These are phyloP conservation scores for Achaetomiella virescens DNA, from an alignment of 495 filamentous ascomycete genomes.

Conservation along the genomic window DNA sequence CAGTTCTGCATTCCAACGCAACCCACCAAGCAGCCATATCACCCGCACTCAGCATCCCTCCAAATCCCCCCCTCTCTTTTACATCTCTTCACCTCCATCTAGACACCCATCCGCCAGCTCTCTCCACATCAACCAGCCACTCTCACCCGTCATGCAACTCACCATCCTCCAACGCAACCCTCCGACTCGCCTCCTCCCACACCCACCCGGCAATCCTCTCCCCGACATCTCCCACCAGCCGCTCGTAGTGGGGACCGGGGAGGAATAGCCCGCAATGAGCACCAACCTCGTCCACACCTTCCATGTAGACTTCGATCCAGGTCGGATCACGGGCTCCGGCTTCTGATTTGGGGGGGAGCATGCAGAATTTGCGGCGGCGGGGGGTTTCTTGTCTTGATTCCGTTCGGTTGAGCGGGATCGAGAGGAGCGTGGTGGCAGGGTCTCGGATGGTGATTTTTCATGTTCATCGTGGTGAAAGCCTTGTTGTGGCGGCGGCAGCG, in stretches of 20 bases:
- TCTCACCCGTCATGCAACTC: not conserved
- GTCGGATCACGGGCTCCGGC: slow-evolving; percentile 49
- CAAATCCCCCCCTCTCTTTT: no score
- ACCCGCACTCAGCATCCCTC: no score
- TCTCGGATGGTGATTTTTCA: not conserved
- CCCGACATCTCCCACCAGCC: slow-evolving; percentile 68
- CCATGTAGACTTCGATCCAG: slow-evolving; percentile 75
- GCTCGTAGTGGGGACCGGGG: slow-evolving; percentile 61
- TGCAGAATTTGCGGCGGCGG: slow-evolving; percentile 67
- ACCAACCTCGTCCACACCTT: slow-evolving; percentile 73
- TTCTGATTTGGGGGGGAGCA: slow-evolving; percentile 49
- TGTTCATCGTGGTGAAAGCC: not conserved
- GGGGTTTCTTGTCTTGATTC: not conserved
- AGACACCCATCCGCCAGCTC: not conserved
- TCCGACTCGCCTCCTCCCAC: slow-evolving; percentile 43
- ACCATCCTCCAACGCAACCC: slow-evolving; percentile 26
- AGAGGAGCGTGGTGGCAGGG: no score
- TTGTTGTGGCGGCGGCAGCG: not conserved
- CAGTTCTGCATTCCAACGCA: no score
- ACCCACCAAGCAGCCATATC: no score
- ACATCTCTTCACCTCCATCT: no score
- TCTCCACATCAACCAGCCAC: not conserved
- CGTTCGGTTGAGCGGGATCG: no score
- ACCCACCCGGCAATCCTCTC: slow-evolving; percentile 68
- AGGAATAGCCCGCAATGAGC: slow-evolving; percentile 84